Evolutionary conservation across 2,329 filamentous ascomycete species (phyloP).

Genomic region (Metarhizium humberi): DNA sequence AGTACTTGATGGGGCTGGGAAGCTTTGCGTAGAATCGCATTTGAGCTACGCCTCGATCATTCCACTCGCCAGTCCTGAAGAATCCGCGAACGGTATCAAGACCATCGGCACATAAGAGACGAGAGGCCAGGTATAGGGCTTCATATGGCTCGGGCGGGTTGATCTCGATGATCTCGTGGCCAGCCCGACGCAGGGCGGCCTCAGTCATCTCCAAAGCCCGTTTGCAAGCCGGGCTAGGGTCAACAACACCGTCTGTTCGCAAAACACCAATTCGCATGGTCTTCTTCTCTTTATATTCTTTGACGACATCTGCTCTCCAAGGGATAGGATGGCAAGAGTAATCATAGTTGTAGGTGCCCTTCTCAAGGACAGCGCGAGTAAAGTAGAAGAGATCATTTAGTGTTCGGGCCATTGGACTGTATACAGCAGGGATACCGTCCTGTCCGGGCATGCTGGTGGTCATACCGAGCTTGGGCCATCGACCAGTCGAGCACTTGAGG

Average conservation of each 20-base stretch:
- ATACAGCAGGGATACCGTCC: constrained; percentile 81
- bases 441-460: constrained; percentile 87
- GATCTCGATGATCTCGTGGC: constrained; percentile 62
- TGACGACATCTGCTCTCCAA: constrained; percentile 58
- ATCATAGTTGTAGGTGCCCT: constrained; percentile 86
- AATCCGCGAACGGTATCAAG: constrained; percentile 70
- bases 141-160: constrained; percentile 63
- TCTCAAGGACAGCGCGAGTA: constrained; percentile 64
- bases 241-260: constrained; percentile 71
- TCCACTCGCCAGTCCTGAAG: constrained; percentile 68
- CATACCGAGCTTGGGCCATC: constrained; percentile 81
- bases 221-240: constrained; percentile 75
- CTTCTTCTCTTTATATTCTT: constrained; percentile 51
- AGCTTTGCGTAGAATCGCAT: constrained; percentile 67
- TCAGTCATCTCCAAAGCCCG: constrained; percentile 66
- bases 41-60: constrained; percentile 67
- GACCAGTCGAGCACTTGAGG: constrained; percentile 75
- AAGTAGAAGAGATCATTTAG: constrained; percentile 79
- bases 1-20: constrained; percentile 64
- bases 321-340: constrained; percentile 75
- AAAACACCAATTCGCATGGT: constrained; percentile 67
- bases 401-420: constrained; percentile 86
- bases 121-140: constrained; percentile 65
- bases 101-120: constrained; percentile 78
- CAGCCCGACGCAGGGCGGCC: constrained; percentile 56